Conservation (phyloP, 2,329 filamentous ascomycete species). For the Xylaria polymorpha region DNA sequence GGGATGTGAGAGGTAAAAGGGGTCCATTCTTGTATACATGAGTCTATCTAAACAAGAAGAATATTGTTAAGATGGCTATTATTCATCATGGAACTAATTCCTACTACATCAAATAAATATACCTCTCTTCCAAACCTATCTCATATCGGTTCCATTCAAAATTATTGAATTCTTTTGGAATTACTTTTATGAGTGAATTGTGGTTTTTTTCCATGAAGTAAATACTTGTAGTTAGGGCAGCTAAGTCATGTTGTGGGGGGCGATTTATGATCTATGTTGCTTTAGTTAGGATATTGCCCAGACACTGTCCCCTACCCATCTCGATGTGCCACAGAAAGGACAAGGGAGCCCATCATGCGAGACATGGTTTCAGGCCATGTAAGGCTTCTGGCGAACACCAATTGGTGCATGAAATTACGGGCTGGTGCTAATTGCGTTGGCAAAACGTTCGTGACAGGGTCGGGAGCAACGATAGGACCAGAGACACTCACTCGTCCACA, state of each 20-base stretch:
- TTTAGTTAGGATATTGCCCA: not conserved
- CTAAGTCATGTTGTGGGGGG: not conserved
- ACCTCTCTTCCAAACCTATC: not conserved
- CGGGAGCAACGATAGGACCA: not conserved
- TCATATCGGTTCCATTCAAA: not conserved
- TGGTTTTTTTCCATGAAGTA: no score
- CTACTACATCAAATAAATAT: not conserved
- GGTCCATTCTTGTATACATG: not conserved
- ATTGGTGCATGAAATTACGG: not conserved
- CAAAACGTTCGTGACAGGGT: constrained; percentile 16
- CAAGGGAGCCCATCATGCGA: not conserved
- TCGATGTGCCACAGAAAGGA: not conserved
- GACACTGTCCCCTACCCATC: not conserved
- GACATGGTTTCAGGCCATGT: not conserved
- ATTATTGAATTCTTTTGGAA: no score
- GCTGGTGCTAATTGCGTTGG: not conserved
- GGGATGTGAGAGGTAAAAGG: not conserved
- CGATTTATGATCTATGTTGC: not conserved
- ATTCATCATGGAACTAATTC: not conserved
- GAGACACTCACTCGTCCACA: not conserved
- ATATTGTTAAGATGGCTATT: not conserved
- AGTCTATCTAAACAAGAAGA: not conserved
- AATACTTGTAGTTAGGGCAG: no score
- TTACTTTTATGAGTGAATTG: no score
- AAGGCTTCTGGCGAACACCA: not conserved